These are phyloP conservation scores for Neltuma alba DNA, from an alignment of 306 rosid genomes.

Conservation along the genomic window DNA sequence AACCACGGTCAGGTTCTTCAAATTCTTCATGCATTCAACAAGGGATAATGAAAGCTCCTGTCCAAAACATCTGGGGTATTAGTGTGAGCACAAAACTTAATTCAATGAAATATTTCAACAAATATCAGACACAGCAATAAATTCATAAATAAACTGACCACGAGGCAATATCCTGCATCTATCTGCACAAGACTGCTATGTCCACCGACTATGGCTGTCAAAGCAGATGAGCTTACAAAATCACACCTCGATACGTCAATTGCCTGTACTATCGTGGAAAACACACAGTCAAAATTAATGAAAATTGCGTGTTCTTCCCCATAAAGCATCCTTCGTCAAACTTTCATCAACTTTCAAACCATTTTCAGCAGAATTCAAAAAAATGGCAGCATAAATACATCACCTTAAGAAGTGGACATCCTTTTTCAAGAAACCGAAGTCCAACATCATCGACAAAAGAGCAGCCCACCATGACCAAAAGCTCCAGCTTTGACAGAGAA, in stretches of 20 bases:
- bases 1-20: slow-evolving; percentile 51
- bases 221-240: slow-evolving; percentile 53
- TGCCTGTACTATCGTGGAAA: slow-evolving; percentile 47
- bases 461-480: slow-evolving; percentile 57
- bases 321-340: slow-evolving; percentile 8
- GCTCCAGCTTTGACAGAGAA: slow-evolving; percentile 60
- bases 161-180: slow-evolving; percentile 52
- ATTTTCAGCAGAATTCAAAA: slow-evolving; percentile 11
- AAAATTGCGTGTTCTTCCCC: slow-evolving; percentile 2
- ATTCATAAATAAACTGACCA: slow-evolving; percentile 47
- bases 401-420: slow-evolving; percentile 68
- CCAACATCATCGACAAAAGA: slow-evolving; percentile 60
- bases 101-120: neutral
- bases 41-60: slow-evolving; percentile 54
- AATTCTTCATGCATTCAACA: slow-evolving; percentile 50
- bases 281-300: slow-evolving; percentile 6
- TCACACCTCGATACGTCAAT: slow-evolving; percentile 70
- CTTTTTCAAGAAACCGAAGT: slow-evolving; percentile 54
- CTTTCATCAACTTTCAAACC: slow-evolving; percentile 9
- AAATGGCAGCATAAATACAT: slow-evolving; percentile 1
- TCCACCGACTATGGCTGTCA: slow-evolving; percentile 54
- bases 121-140: slow-evolving; percentile 9
- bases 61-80: slow-evolving; percentile 24
- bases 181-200: slow-evolving; percentile 51
- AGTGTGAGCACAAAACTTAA: slow-evolving; percentile 23